phyloP scores from a whole-genome alignment of 164 flowering plant species.

The Vitis rupestris region DNA sequence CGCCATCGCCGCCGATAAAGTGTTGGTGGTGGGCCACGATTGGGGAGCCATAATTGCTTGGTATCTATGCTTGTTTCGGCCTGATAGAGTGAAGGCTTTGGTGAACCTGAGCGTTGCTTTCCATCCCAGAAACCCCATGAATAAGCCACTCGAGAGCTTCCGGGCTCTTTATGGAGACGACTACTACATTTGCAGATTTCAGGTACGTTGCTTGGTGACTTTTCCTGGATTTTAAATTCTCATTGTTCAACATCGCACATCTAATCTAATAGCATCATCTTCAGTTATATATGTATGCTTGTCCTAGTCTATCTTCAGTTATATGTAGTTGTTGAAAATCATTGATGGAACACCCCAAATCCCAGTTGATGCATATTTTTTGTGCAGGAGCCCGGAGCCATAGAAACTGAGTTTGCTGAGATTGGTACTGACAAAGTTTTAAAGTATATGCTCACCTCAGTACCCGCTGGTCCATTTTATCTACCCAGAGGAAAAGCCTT shows the following conservation, averaged over 20 bases:
- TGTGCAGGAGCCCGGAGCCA: constrained; percentile 39
- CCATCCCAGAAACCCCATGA: constrained; percentile 43
- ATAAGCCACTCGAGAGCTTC: constrained; percentile 34
- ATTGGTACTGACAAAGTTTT: constrained; percentile 30
- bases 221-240: too few species aligned
- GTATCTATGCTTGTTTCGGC: constrained; percentile 60
- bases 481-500: constrained; percentile 42
- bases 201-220: constrained; percentile 35
- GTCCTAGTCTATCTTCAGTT: too few species aligned
- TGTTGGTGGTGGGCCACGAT: constrained; percentile 83
- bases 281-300: too few species aligned
- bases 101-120: constrained; percentile 63
- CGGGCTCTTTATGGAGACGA: constrained; percentile 62
- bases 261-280: neutral
- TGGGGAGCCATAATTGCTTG: constrained; percentile 82
- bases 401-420: constrained; percentile 35
- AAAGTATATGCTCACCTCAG: constrained; percentile 25
- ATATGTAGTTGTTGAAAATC: too few species aligned
- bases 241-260: too few species aligned
- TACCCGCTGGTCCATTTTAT: constrained; percentile 32
- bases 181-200: constrained; percentile 71
- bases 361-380: neutral
- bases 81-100: constrained; percentile 75
- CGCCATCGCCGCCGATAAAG: constrained; percentile 40
- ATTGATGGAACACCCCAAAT: too few species aligned